Evolutionary conservation across 306 rosid species (phyloP), one percentile per base, ranked within the genome.

Genomic region (Dryas octopetala): DNA sequence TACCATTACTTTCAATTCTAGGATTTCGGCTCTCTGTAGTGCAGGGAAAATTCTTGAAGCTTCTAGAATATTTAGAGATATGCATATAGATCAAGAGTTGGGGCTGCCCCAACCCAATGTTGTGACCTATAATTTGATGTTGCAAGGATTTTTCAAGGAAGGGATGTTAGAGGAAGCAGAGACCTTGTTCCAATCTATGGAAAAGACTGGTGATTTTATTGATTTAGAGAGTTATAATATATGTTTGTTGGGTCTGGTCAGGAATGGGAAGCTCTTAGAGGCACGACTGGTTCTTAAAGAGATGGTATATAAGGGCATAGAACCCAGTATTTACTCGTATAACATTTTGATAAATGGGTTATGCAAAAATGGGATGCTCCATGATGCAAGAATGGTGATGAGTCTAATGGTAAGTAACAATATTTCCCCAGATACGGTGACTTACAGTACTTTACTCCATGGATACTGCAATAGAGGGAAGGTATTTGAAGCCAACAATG

Each of bases 61-160:
- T 3, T 95, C 96, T 2, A 91, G 96, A 73, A 95, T 95, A 74
- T 92, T 91, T 75, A 85, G 96, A 60, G 98, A 95, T 82, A 90
- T 95, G 98, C 91, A 85, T 71, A 77, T 85, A 55, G 97, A 90
- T 74, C 84, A 85, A 67, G 93, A 82, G 16, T 74, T 91, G 79
- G 96, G 96, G 58, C 86, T 95, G 74, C 97, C 98, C 1, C 88
- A 44, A 78, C 98, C 98, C 3, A 91, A 91, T 75, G 72, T 70
- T 2, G 49, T 90, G 2, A 95, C 97, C 14, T 87, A 72, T 79
- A 95, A 92, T 82, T 74, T 90, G 84, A 88, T 91, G 94, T 88
- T 94, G 3, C 86, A 85, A 75, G 97, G 96, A 19, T 90, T 91
- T 77, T 95, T 93, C 78, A 85, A 77, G 82, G 79, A 78, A 69